These are phyloP conservation scores for Aspergillus ellipticus DNA, from an alignment of 495 filamentous ascomycete species.

Conservation along the genomic window DNA sequence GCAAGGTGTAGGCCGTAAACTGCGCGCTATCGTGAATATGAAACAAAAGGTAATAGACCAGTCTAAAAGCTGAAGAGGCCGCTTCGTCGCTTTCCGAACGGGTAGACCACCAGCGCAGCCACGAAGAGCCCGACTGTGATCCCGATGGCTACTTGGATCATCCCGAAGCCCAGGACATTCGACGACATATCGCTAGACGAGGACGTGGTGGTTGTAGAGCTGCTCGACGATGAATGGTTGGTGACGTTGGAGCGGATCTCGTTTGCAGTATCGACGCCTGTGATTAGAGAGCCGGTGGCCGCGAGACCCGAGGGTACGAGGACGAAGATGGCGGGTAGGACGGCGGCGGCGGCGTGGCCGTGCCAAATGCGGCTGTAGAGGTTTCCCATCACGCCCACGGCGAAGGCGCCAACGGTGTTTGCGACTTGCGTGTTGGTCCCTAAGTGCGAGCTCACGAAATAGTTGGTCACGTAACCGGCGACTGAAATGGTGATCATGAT, in stretches of 20 bases:
- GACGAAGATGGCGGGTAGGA: constrained; percentile 87
- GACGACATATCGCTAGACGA: constrained; percentile 18
- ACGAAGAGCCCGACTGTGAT: constrained; percentile 87
- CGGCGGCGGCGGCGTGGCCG: constrained; percentile 77
- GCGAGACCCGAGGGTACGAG: constrained; percentile 85
- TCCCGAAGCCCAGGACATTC: constrained; percentile 33
- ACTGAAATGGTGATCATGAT: constrained; percentile 76
- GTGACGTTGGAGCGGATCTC: constrained; percentile 57
- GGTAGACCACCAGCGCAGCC: constrained; percentile 83
- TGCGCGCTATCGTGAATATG: background rate
- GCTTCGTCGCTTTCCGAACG: constrained; percentile 79
- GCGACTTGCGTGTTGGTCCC: constrained; percentile 74
- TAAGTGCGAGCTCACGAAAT: constrained; percentile 66
- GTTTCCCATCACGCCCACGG: constrained; percentile 78
- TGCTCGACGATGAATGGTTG: constrained; percentile 4
- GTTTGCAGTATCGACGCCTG: constrained; percentile 73
- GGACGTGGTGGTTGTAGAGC: constrained; percentile 8
- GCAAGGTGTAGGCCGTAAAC: background rate
- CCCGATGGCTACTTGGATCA: constrained; percentile 84
- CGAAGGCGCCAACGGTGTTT: constrained; percentile 77
- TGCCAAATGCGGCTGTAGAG: constrained; percentile 75
- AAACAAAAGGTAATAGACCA: background rate
- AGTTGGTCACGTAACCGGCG: constrained; percentile 77
- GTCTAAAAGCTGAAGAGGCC: constrained; percentile 78
- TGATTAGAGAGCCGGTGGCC: constrained; percentile 70